Conservation (phyloP, 257 asterid species). For the Leptodermis oblonga region DNA sequence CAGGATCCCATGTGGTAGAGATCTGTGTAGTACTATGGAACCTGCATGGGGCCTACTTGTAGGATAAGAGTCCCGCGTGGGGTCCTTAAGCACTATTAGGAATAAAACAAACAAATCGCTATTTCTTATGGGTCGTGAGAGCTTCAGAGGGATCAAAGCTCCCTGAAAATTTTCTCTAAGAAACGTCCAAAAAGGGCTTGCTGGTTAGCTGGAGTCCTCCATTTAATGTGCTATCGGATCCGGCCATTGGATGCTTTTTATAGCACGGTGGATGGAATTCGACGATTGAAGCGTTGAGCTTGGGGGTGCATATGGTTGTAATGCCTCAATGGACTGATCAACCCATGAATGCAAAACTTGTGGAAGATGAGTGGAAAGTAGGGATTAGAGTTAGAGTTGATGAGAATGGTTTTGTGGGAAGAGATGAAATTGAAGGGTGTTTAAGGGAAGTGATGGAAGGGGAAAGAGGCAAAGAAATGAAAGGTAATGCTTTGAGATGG, state of each 20-base stretch:
- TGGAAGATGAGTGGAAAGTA: constrained; percentile 56
- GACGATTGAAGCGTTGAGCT: too few relatives aligned
- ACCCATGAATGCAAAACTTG: constrained; percentile 54
- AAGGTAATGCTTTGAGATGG: constrained; percentile 53
- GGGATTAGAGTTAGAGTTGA: constrained; percentile 50
- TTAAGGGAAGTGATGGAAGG: constrained; percentile 54
- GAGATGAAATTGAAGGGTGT: constrained; percentile 56
- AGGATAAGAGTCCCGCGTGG: too few relatives aligned
- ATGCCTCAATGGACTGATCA: too few relatives aligned
- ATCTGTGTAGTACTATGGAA: too few relatives aligned
- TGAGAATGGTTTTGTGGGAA: constrained; percentile 38
- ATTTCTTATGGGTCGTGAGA: constrained; percentile 62
- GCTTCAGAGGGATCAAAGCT: constrained; percentile 32
- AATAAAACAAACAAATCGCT: constrained; percentile 25
- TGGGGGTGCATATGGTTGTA: too few relatives aligned
- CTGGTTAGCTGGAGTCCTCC: constrained; percentile 66
- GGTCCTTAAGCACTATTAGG: too few relatives aligned
- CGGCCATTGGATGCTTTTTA: constrained; percentile 61
- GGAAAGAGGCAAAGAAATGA: constrained; percentile 50
- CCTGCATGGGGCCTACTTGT: too few relatives aligned
- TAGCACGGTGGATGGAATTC: too few relatives aligned
- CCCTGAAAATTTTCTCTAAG: constrained; percentile 26
- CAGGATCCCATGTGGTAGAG: too few relatives aligned
- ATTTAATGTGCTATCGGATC: constrained; percentile 37
- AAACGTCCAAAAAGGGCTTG: constrained; percentile 27